phyloP scores from a whole-genome alignment of 169 alveolate species.

The Eimeria sp. region DNA sequence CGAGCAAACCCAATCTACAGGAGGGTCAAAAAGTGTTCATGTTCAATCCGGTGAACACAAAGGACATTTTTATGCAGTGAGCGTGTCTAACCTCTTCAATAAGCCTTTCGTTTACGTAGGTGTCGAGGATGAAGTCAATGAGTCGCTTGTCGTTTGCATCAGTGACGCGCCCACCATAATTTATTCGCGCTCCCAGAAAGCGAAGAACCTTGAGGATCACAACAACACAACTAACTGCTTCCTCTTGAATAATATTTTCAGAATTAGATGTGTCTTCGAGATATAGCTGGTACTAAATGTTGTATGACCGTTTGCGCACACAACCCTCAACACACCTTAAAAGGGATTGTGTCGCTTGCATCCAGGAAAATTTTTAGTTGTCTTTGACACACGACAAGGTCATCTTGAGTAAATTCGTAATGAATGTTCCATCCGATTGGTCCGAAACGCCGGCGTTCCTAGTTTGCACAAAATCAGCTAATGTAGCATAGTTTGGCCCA shows the following conservation, averaged over 20 bases:
- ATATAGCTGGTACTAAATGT: not conserved
- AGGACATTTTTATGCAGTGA: not conserved
- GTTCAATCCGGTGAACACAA: not conserved
- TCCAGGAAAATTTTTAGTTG: conserved; percentile 96
- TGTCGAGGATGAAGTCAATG: conserved; percentile 69
- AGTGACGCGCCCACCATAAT: conserved; percentile 99
- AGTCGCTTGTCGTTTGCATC: conserved; percentile 96
- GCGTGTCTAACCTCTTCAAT: conserved; percentile 54
- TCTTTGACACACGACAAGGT: conserved; percentile 96
- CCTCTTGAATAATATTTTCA: too few relatives aligned
- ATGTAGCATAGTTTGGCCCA: conserved; percentile 96
- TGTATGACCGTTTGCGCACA: not conserved
- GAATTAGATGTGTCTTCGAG: not conserved
- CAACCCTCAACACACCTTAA: conserved; percentile 88
- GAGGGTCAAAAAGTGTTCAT: too few relatives aligned
- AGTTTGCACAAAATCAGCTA: conserved; percentile 95
- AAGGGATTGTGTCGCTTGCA: conserved; percentile 93
- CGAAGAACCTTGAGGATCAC: conserved; percentile 84
- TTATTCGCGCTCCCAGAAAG: conserved; percentile 97
- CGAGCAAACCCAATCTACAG: not conserved
- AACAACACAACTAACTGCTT: not conserved
- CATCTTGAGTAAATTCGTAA: conserved; percentile 98
- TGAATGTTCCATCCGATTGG: conserved; percentile 99
- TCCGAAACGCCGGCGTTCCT: conserved; percentile 98
- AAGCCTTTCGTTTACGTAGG: conserved; percentile 68